These are phyloP conservation scores for Aspergillus sclerotioniger DNA, from an alignment of 495 filamentous ascomycete genomes.

Conservation along the genomic window DNA sequence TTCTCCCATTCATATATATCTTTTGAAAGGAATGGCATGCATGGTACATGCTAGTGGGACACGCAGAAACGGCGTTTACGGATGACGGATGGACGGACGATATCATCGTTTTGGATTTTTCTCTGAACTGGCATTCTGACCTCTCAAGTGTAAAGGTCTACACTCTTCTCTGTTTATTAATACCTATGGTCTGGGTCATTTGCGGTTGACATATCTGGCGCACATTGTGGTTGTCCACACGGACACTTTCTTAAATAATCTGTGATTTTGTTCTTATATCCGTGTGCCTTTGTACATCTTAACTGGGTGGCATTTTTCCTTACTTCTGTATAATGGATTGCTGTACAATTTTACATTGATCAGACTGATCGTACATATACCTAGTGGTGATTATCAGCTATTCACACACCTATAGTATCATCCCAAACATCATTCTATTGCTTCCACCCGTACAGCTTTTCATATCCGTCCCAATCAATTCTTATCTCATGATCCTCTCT, in stretches of 20 bases:
- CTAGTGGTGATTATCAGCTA: too few relatives aligned
- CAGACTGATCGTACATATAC: too few relatives aligned
- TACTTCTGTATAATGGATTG: not conserved
- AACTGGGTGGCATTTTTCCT: not conserved
- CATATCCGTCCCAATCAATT: too few relatives aligned
- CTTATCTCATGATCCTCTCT: too few relatives aligned
- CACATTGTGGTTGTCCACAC: too few relatives aligned
- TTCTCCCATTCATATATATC: slow-evolving; percentile 1
- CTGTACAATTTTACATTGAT: not conserved
- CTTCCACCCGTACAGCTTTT: too few relatives aligned
- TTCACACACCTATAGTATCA: too few relatives aligned
- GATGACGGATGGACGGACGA: slow-evolving; percentile 11
- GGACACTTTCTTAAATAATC: not conserved
- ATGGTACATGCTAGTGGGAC: not conserved
- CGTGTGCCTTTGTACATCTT: not conserved
- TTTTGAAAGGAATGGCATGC: not conserved
- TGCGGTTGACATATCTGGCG: not conserved
- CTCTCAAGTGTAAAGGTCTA: not conserved
- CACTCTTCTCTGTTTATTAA: not conserved
- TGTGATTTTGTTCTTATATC: not conserved
- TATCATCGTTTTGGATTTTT: slow-evolving; percentile 4
- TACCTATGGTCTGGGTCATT: too few relatives aligned
- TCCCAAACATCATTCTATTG: too few relatives aligned
- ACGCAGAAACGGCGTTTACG: slow-evolving; percentile 18
- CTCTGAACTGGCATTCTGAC: not conserved